Evolutionary conservation across 108 stramenopile genomes (phyloP), one percentile per base, ranked within the genome.

Genomic region (Pseudonitzschia multiseries): DNA sequence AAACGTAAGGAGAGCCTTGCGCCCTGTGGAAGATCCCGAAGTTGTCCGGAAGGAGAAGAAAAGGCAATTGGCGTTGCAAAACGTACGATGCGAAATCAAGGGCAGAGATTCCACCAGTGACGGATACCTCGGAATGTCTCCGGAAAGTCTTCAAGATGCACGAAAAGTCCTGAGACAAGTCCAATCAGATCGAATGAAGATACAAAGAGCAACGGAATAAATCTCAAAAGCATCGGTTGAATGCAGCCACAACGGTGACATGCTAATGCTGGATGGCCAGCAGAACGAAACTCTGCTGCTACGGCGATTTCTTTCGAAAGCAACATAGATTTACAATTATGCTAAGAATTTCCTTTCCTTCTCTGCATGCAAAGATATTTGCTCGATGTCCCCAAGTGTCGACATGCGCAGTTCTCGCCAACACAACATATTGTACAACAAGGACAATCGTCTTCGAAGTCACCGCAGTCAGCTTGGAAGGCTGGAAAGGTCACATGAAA

Each of bases 371-470:
- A 79, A 2, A 79, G 73, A 36, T 63, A 79, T 26, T 79, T 68
- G 3, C 56, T 32, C 13, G 62, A 52, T 27, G 79, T 79, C 14
- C 63, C 69, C 27, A 70, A 40, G 44, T 74, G 73, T 56, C 73
- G 65, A 42, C 79, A 79, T 29, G 27, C 24, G 46, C 79, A 79
- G 27, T 13, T 44, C n/a, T 64, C 79, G 15, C 48, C 73, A 52
- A 53, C 52, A 26, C 79, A 79, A 57, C 79, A 79, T 3, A 50
- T 48, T n/a, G 73, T 70, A 52, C 79, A 79, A 48, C 79, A 79
- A 43, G 73, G 73, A 56, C 79, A 79, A 31, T 70, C 57, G 50
- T 70, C 79, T 12, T 72, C 63, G 54, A 79, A 79, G n/a, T 79
- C 79, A 12, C 12, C 27, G 26, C 79, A 79, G 33, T 79, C 79